Conservation (phyloP, 164 flowering plant species). For the Stephania cephalantha region DNA sequence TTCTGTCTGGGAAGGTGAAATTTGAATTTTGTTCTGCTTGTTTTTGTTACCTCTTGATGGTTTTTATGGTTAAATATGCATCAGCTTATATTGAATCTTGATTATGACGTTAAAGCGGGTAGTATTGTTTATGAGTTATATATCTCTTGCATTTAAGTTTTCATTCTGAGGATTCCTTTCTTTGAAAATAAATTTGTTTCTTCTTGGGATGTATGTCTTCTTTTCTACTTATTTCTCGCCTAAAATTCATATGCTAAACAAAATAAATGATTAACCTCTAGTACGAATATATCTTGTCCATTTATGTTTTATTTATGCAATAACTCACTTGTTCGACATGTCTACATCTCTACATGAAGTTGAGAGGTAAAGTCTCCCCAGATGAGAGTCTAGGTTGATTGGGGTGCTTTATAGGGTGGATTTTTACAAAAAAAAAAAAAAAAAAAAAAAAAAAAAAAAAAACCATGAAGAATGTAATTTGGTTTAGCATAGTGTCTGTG, state of each 20-base stretch:
- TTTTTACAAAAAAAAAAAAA: no score
- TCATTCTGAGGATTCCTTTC: not conserved
- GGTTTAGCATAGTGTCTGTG: no score
- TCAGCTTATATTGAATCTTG: not conserved
- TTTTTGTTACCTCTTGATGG: not conserved
- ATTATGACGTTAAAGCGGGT: not conserved
- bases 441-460: no score
- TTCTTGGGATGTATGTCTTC: not conserved
- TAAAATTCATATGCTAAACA: not conserved
- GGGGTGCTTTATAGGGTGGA: no score
- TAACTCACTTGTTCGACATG: no score
- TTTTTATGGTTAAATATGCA: not conserved
- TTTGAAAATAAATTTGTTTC: not conserved
- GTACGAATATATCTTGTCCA: not conserved
- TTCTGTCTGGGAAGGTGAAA: not conserved
- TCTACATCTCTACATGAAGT: no score
- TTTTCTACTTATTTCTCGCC: not conserved
- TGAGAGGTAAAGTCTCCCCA: no score
- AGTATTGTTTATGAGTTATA: not conserved
- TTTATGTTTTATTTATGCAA: no score
- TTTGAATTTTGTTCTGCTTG: not conserved
- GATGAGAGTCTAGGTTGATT: no score
- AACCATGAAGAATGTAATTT: no score
- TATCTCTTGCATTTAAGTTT: not conserved
- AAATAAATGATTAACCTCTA: not conserved